Base-by-base conservation (phyloP, 73 alveolate genomes). In the Paramecium caudatum region DNA sequence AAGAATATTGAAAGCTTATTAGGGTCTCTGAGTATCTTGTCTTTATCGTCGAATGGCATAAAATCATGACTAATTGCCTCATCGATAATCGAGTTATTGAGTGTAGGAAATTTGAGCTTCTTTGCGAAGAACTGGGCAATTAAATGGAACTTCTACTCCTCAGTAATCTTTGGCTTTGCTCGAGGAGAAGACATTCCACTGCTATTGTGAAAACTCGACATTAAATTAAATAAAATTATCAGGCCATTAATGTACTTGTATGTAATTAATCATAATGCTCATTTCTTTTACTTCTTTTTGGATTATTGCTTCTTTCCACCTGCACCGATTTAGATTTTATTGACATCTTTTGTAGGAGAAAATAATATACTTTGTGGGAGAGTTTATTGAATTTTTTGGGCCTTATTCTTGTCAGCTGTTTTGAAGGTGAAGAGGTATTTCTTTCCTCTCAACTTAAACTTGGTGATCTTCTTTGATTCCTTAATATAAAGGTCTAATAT, bases 381-480 rank as follows among this genome's bases (percentile, higher is more conserved):
- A 23, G 93, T 78, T 43, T 86, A 70, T 62, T 62, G 21, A 86
- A 86, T 86, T 46, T 50, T 50, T 55, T 61, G 30, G 87, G 93
- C 87, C 81, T 62, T 86, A 47, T 63, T 63, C 46, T 63, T 32
- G 65, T 86, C 93, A 86, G 87, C 88, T 34, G 93, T 86, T 78
- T 86, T 86, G 88, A 86, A 86, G 47, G 93, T 86, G 47, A 47
- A 86, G 30, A 86, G 68, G 47, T 62, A 86, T 78, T 63, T 86
- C 90, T 61, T 61, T 46, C 90, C 90, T 86, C 93, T 86, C 48
- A 86, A 78, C 37, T 86, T 86, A 61, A 86, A 86, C 43, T 86
- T 86, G 90, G 93, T 86, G 88, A 86, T 86, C 84, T 78, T 86
- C 90, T 86, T 86, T 15, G 69, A 34, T 41, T 37, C 85, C 46